Evolutionary conservation across 805 yeast species (phyloP).

Genomic region (Hanseniaspora nectarophila): DNA sequence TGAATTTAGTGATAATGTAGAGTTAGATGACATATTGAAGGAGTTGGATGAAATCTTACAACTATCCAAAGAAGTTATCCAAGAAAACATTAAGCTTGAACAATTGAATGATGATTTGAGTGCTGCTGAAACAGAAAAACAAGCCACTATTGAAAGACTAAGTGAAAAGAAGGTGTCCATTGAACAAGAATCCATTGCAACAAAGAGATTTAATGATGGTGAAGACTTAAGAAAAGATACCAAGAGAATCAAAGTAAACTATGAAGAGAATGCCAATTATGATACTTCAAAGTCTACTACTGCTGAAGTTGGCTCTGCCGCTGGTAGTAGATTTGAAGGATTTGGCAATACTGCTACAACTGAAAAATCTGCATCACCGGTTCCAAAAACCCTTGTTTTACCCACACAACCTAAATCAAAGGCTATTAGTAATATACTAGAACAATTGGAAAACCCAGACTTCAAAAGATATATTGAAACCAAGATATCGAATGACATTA

Average conservation of each 20-base stretch:
- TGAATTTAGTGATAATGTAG: neutral
- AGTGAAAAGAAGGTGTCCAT: conserved; percentile 11
- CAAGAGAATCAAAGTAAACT: neutral
- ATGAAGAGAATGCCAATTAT: neutral
- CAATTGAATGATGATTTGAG: neutral
- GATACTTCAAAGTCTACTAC: neutral
- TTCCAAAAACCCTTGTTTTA: neutral
- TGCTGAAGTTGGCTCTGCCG: neutral
- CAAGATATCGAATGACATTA: neutral
- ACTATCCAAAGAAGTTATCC: neutral
- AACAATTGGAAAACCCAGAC: neutral
- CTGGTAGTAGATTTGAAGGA: conserved; percentile 8
- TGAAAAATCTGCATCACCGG: neutral
- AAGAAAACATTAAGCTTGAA: neutral
- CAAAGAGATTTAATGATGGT: neutral
- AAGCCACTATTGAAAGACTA: conserved; percentile 1
- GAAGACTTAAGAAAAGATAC: conserved; percentile 7
- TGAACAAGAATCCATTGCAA: neutral
- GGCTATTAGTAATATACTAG: too few species aligned
- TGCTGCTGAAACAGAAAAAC: conserved; percentile 15
- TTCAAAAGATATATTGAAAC: neutral
- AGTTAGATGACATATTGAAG: conserved; percentile 14
- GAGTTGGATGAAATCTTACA: conserved; percentile 9
- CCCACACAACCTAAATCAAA: neutral
- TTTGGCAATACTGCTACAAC: neutral